A percentile compares a stretch with the other conserved stretches of the same genome.
phyloP scores from a whole-genome alignment of 352 stramenopile species.

The Elongisporangium undulatum region DNA sequence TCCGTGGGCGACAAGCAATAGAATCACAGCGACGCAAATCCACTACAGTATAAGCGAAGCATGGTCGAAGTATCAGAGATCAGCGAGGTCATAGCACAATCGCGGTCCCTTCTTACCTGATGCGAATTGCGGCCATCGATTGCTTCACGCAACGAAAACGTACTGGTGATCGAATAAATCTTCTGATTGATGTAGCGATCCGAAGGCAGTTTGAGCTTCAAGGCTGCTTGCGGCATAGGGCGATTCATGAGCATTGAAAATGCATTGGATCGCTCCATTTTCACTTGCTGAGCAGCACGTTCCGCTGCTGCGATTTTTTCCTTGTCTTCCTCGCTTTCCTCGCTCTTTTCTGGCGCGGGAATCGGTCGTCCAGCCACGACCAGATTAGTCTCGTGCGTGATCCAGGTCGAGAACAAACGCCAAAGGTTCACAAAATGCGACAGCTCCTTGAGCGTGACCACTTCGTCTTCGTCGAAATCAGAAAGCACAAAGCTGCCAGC shows the following conservation, averaged over 20 bases:
- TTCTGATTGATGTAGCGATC: slow-evolving; percentile 53
- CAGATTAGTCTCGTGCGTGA: slow-evolving; percentile 67
- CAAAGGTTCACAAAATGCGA: slow-evolving; percentile 70
- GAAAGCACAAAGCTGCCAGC: slow-evolving; percentile 53
- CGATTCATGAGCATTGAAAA: slow-evolving; percentile 59
- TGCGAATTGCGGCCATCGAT: slow-evolving; percentile 64
- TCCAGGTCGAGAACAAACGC: slow-evolving; percentile 63
- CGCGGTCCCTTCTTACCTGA: slow-evolving; percentile 24
- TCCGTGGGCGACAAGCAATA: slow-evolving; percentile 60
- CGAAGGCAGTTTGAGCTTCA: slow-evolving; percentile 39
- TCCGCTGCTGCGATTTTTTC: slow-evolving; percentile 33
- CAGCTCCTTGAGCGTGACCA: slow-evolving; percentile 63
- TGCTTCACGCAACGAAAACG: slow-evolving; percentile 50
- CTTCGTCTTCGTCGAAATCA: slow-evolving; percentile 67
- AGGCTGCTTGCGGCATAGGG: slow-evolving; percentile 41
- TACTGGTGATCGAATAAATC: slow-evolving; percentile 52
- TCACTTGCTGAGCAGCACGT: slow-evolving; percentile 43
- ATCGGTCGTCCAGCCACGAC: slow-evolving; percentile 37
- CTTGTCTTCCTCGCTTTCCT: slow-evolving; percentile 16
- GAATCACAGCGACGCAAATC: slow-evolving; percentile 55
- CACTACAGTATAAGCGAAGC: slow-evolving; percentile 29
- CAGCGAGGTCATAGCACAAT: background rate
- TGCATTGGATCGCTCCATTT: slow-evolving; percentile 59
- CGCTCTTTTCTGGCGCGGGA: slow-evolving; percentile 10
- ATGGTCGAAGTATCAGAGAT: background rate